phyloP scores from a whole-genome alignment of 805 yeast genomes.

The Kuraishia capsulata region DNA sequence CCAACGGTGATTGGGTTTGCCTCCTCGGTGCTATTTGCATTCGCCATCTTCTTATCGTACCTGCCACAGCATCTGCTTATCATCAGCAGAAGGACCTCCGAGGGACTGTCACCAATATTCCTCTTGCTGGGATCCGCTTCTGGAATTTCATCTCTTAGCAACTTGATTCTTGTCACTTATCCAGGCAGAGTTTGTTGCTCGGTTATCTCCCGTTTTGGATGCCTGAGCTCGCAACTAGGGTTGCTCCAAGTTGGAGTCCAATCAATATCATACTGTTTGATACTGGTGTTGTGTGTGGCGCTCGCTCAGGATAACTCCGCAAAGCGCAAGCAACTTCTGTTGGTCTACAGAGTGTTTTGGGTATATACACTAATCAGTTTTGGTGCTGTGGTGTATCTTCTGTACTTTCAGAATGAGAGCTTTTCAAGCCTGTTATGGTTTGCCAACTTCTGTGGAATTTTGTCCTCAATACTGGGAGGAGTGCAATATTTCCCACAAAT shows the following conservation, averaged over 20 bases:
- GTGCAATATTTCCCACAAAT: slow-evolving; percentile 78
- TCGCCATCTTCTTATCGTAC: slow-evolving; percentile 65
- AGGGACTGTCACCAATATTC: slow-evolving; percentile 71
- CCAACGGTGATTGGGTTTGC: slow-evolving; percentile 42
- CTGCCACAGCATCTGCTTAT: slow-evolving; percentile 68
- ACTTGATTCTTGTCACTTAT: slow-evolving; percentile 52
- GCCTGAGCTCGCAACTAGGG: slow-evolving; percentile 58
- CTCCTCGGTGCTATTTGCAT: slow-evolving; percentile 43
- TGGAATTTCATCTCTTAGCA: slow-evolving; percentile 58
- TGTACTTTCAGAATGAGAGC: slow-evolving; percentile 3
- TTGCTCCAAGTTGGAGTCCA: slow-evolving; percentile 60
- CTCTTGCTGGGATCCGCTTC: slow-evolving; percentile 63
- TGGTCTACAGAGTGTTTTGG: slow-evolving; percentile 30
- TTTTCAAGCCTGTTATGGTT: slow-evolving; percentile 23
- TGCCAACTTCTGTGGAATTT: slow-evolving; percentile 55
- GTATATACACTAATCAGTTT: slow-evolving; percentile 25
- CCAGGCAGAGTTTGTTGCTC: slow-evolving; percentile 58
- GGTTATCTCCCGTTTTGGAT: slow-evolving; percentile 40
- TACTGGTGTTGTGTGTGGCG: slow-evolving; percentile 44
- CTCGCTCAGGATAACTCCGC: slow-evolving; percentile 35
- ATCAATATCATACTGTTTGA: slow-evolving; percentile 46
- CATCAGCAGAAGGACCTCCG: slow-evolving; percentile 49
- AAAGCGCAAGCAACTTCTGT: slow-evolving; percentile 33
- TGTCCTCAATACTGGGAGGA: slow-evolving; percentile 54
- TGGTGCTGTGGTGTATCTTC: slow-evolving; percentile 22